Conservation (phyloP, 1,284 basidiomycete species). For the Cerrena zonata region DNA sequence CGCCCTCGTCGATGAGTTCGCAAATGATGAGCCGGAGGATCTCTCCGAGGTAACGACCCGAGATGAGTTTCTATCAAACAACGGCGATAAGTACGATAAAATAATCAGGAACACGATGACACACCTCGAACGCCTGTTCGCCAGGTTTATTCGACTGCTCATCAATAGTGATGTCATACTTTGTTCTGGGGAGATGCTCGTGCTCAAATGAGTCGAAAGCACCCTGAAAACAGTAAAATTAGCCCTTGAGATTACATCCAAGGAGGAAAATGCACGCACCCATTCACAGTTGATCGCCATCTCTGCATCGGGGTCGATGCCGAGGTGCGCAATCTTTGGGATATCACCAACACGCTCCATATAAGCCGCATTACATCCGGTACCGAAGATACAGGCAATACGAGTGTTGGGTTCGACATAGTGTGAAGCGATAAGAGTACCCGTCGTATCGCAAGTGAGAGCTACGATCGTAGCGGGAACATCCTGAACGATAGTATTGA, state of each 20-base stretch:
- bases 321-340: constrained; percentile 73
- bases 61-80: constrained; percentile 83
- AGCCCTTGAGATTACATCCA: neutral
- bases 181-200: constrained; percentile 88
- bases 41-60: constrained; percentile 95
- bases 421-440: constrained; percentile 92
- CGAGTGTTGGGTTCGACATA: constrained; percentile 89
- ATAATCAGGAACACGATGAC: constrained; percentile 8
- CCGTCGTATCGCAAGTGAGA: constrained; percentile 95
- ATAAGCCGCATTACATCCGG: constrained; percentile 96
- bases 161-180: constrained; percentile 91
- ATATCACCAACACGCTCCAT: constrained; percentile 82
- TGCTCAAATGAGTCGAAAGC: constrained; percentile 97
- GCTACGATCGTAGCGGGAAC: constrained; percentile 77
- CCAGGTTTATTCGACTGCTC: constrained; percentile 93
- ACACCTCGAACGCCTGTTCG: constrained; percentile 86
- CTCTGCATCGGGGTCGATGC: constrained; percentile 62
- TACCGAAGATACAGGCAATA: constrained; percentile 96
- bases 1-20: constrained; percentile 94
- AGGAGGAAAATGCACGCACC: constrained; percentile 40
- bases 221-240: constrained; percentile 58
- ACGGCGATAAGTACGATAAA: neutral
- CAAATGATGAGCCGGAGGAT: constrained; percentile 89
- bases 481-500: constrained; percentile 36
- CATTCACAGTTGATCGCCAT: constrained; percentile 99